Evolutionary conservation across 305 asterid genomes (phyloP).

Genomic region (Euphrasia arctica): DNA sequence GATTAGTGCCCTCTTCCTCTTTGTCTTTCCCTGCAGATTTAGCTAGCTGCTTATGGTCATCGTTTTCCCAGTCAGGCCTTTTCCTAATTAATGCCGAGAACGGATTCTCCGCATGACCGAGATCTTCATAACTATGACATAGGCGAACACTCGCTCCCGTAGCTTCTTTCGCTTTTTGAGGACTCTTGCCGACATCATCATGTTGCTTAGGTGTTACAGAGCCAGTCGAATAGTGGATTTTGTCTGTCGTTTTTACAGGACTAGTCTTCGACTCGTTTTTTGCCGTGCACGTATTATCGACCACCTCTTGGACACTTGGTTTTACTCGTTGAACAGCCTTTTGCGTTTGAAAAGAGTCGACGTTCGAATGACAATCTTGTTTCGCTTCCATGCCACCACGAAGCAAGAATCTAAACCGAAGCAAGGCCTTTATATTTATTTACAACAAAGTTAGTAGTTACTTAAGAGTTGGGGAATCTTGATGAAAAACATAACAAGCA

Average conservation of each 20-base stretch:
- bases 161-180: conserved; percentile 23
- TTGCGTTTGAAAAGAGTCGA: conserved; percentile 29
- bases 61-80: conserved; percentile 4
- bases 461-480: no score
- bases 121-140: conserved; percentile 22
- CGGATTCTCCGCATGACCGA: conserved; percentile 27
- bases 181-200: conserved; percentile 12
- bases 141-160: conserved; percentile 16
- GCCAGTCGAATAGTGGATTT: conserved; percentile 25
- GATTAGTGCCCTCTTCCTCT: conserved; percentile 22
- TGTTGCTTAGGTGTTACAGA: conserved; percentile 20
- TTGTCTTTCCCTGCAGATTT: conserved; percentile 18
- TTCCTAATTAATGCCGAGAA: conserved; percentile 30
- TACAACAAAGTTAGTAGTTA: no score
- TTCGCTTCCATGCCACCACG: conserved; percentile 52
- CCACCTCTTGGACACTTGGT: conserved; percentile 27
- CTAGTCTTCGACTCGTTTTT: not conserved
- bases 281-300: conserved; percentile 22
- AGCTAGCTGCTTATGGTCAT: conserved; percentile 17
- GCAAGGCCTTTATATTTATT: conserved; percentile 49
- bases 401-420: conserved; percentile 57
- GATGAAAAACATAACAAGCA: no score
- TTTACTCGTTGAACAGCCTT: conserved; percentile 33
- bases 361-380: conserved; percentile 31
- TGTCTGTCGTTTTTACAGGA: not conserved